Percentiles rank a stretch among this genome's conserved stretches.
These are phyloP conservation scores for Amanita exitialis DNA, from an alignment of 768 basidiomycete species.

Conservation along the genomic window DNA sequence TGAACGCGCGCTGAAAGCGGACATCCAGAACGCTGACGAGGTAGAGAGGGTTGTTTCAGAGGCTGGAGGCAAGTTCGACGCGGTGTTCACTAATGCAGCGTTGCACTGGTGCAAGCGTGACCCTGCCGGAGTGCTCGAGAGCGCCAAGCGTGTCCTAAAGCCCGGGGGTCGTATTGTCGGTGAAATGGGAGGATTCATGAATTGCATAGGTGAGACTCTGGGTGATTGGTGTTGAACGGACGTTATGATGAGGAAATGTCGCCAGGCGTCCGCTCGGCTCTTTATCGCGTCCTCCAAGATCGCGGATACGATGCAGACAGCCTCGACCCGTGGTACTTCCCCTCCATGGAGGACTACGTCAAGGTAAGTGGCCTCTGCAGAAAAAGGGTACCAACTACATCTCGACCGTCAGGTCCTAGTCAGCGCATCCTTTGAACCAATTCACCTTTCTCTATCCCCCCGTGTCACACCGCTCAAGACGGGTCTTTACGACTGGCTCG, in stretches of 20 bases:
- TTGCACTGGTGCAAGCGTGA: conserved; percentile 82
- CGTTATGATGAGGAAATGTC: neutral
- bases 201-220: conserved; percentile 45
- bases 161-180: conserved; percentile 62
- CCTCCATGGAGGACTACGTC: conserved; percentile 57
- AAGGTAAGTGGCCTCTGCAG: conserved; percentile 25
- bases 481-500: conserved; percentile 57
- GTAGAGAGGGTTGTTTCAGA: neutral
- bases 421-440: conserved; percentile 44
- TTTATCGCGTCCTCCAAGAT: conserved; percentile 41
- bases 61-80: conserved; percentile 38
- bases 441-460: conserved; percentile 43
- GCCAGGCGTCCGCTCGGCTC: conserved; percentile 46
- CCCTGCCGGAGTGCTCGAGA: conserved; percentile 54
- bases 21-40: conserved; percentile 38
- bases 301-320: conserved; percentile 47
- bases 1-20: conserved; percentile 36
- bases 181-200: conserved; percentile 74
- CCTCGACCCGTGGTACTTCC: conserved; percentile 83
- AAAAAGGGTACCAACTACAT: neutral
- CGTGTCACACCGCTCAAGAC: conserved; percentile 41
- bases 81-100: conserved; percentile 71
- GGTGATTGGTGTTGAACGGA: neutral
- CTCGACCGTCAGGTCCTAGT: conserved; percentile 36
- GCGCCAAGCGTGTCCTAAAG: conserved; percentile 52